These are phyloP conservation scores for Nothomitra cinnamomea DNA, from an alignment of 2,329 filamentous ascomycete genomes.

Conservation along the genomic window DNA sequence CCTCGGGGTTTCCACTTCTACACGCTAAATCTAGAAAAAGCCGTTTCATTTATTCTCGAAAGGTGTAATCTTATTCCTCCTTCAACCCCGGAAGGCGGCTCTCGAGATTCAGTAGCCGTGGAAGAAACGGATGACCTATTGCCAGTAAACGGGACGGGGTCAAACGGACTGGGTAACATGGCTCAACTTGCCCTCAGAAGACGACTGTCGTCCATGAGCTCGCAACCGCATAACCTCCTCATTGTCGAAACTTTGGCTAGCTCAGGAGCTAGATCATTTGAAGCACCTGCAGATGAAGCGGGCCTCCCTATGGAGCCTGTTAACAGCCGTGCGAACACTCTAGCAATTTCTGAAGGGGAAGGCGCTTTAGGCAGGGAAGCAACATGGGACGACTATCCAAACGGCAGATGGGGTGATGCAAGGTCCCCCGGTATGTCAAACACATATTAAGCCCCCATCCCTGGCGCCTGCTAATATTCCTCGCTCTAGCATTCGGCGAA, in stretches of 20 bases:
- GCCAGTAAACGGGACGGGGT: too few relatives aligned
- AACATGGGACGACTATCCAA: conserved; percentile 97
- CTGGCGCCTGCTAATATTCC: neutral
- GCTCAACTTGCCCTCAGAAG: conserved; percentile 22
- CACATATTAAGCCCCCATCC: neutral
- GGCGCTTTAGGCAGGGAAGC: conserved; percentile 80
- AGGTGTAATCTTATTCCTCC: conserved; percentile 64
- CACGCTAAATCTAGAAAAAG: conserved; percentile 90
- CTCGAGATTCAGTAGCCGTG: conserved; percentile 33
- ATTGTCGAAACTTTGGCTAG: conserved; percentile 53
- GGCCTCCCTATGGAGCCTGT: conserved; percentile 54
- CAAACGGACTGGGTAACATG: neutral
- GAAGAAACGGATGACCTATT: conserved; percentile 10
- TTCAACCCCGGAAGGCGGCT: conserved; percentile 16
- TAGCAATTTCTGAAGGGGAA: conserved; percentile 88
- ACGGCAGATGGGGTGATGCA: conserved; percentile 87
- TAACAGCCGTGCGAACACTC: conserved; percentile 65
- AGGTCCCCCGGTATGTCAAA: conserved; percentile 44
- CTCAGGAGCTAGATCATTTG: conserved; percentile 31
- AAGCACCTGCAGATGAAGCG: conserved; percentile 61
- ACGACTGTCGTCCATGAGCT: conserved; percentile 62
- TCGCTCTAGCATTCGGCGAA: conserved; percentile 61
- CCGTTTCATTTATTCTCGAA: conserved; percentile 84
- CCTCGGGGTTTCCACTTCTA: conserved; percentile 91
- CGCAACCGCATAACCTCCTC: conserved; percentile 72